Base-by-base conservation (phyloP, 345 rosid genomes). In the Eutrema heterophyllum region DNA sequence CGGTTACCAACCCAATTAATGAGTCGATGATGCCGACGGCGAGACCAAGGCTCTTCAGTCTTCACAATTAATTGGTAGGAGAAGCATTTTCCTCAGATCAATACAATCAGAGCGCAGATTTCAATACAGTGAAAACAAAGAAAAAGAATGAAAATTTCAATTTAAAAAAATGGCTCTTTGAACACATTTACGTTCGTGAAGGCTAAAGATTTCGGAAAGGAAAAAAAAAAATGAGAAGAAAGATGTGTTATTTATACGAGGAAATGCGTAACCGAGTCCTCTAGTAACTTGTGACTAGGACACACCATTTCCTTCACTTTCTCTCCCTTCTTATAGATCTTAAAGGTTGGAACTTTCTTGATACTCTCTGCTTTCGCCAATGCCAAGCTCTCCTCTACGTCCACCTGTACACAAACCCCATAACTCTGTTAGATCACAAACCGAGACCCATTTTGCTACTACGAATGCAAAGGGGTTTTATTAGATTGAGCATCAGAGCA, bases 301-400 rank as follows among this genome's bases (percentile, higher is more conserved):
- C 86, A 75, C 52, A 91, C 81, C 81, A 91, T 84, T 81, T 88
- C 97, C 88, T 88, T 87, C 81, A 88, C 80, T 67, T 83, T 82
- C 30, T 72, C 83, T 40, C 97, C 88, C 0, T 86, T 80, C 81
- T 86, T 91, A 78, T 88, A 88, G 27, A 91, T 86, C 81, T 83
- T 88, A 81, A 88, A 91, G 7, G 97, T 87, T 9, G 97, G 97
- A 30, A 86, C 87, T 52, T 60, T 87, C 84, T 85, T 87, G 75
- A 91, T 84, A 40, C 81, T 75, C 83, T 88, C 92, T 0, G 87
- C 83, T 77, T 74, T 88, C 13, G 86, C 92, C 69, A 88, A 76
- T 56, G 81, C 80, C 74, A 81, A 62, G 78, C 79, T 83, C 33
- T 88, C 89, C 27, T 84, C 95, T 33, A 86, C 84, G 39, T 91